Evolutionary conservation across 106 monocot species (phyloP), one percentile per base, ranked within the genome.

Genomic region (Hemerocallis citrina): DNA sequence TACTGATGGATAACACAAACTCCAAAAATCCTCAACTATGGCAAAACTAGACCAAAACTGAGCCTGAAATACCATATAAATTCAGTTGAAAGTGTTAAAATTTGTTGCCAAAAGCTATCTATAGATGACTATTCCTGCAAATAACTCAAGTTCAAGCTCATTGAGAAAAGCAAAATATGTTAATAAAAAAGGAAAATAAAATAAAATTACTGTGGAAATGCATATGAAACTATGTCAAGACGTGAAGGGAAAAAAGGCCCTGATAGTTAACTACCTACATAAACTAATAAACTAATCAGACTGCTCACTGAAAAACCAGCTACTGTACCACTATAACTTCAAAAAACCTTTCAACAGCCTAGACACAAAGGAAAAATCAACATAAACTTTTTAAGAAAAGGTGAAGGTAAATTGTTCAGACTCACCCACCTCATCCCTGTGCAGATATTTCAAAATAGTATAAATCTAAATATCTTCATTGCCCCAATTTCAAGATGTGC

Each of bases 41-140:
- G 56, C 27, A 23, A 38, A 27, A 22, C 30, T 27, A 61, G 61
- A 39, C 20, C 41, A 43, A 61, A 16, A 29, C 12, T 28, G 29
- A 28, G 41, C 61, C 42, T 61, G 61, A 41, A 44, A 44, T n/a
- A 61, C 7, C 43, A 44, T 30, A 43, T 61, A 42, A 36, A 30
- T 56, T 56, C 31, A 54, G 56, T 61, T 61, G 61, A 61, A 59
- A 61, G n/a, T 29, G 43, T 61, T 43, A 61, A 61, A 61, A 36
- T 11, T 29, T 40, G 28, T 16, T 40, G 38, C 39, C 11, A 39
- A 39, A 61, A 29, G 15, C 43, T 43, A 44, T 16, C 28, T 29
- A 9, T 61, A 23, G 44, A 43, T 27, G 6, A 41, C 39, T 30
- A 38, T 17, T 59, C 59, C 59, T 59, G 25, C 23, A 23, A 35